Evolutionary conservation across 2,329 filamentous ascomycete species (phyloP), one percentile per base, ranked within the genome.

Genomic region (Cytospora piceicola): DNA sequence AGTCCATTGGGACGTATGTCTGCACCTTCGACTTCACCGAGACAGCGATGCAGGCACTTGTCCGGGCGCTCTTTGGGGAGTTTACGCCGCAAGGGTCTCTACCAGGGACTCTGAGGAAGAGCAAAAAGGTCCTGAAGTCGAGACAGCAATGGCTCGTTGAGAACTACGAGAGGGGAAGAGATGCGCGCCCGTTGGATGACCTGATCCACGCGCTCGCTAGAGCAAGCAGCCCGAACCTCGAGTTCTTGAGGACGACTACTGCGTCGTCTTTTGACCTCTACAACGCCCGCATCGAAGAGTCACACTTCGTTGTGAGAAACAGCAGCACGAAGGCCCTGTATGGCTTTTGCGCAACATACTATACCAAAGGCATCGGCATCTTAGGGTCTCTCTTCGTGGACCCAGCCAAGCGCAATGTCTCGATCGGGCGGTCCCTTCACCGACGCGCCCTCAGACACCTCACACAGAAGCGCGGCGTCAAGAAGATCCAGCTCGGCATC

Each of bases 21-120:
- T 97, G 94, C 80, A 97, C 94, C 0, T 97, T 96, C 76, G 94
- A 97, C 78, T 97, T 97, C 73, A 97, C 94, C 0, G 94, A 97
- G 72, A 94, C 91, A 9, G 93, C 94, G 22, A 87, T 97, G 79
- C 89, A 90, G 67, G 92, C 93, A 1, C 80, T 97, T 5, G 92
- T 96, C 22, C 89, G 92, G 66, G 90, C 92, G 0, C 79, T 97
- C 0, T 94, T 94, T 71, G 94, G 94, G 12, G 92, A 96, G 67
- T 83, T 85, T 62, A 77, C 79, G 12, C 85, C 87, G 0, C 80
- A 81, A 34, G 87, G 86, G 0, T 87, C 84, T 0, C 80, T 90
- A 62, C 87, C 87, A 0, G 87, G 94, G 1, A 94, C 92, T 0
- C 85, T 97, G 69, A 88, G 91, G 65, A 94, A 94, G 77, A 96